Evolutionary conservation across 495 filamentous ascomycete species (phyloP), one percentile per base, ranked within the genome.

Genomic region (Penicillium lagena): DNA sequence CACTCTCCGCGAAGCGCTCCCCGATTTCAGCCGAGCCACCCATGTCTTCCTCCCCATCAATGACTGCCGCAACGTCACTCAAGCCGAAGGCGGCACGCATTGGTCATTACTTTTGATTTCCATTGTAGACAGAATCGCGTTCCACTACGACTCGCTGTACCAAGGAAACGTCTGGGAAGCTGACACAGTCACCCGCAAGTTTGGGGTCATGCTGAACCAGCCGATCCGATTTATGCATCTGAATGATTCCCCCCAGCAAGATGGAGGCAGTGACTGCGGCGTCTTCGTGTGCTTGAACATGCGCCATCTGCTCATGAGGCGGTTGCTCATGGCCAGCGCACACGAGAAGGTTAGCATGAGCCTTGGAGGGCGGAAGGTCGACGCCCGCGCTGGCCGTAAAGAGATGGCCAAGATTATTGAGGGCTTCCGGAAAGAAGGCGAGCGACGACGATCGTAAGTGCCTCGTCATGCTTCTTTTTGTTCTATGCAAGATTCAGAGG

Each of bases 41-140:
- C 94, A 99, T 64, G 89, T 97, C 60, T 99, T 99, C 70, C 81
- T 97, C 12, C 94, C 94, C 9, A 83, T 99, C 46, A 99, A 96
- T 63, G 91, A 99, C 67, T 85, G 79, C 54, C 77, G 77, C 9
- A 85, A 89, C 48, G 78, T 86, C 40, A 76, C 72, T 28, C 71
- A 82, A 41, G 82, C 89, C 14, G 90, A 96, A 69, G 89, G 89
- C 37, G 94, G 94, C 32, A 83, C 81, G 2, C 94, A 99, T 64
- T 99, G 94, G 94, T 95, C 88, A 2, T 72, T 99, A 6, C 81
- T 99, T 0, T 75, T 99, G 32, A 90, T 99, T 36, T 86, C 82
- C 22, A 76, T 90, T 32, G 79, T 94, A 31, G 94, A 99, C 60
- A 79, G 89, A 12, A 80, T 95, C 22, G 86, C 91, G 4, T 97